Base-by-base conservation (phyloP, 768 basidiomycete species). In the Nidularia pulvinata region DNA sequence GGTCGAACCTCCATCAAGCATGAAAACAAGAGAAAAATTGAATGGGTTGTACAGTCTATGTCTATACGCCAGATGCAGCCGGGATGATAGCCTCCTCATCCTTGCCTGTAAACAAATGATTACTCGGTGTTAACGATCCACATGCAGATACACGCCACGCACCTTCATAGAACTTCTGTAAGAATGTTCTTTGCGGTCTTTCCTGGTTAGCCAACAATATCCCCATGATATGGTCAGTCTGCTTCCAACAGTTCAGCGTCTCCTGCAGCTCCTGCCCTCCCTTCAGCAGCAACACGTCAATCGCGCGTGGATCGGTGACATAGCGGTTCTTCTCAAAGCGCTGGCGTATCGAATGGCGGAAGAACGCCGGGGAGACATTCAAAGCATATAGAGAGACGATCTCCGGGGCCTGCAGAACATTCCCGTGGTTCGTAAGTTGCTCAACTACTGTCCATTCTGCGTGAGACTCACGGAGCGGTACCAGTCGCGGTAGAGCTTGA, bases 191-290 rank as follows among this genome's bases (percentile, higher is more conserved):
- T 50, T 79, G 72, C 1, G 77, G 71, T 51, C 65, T 58, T 32
- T 71, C 68, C 6, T 76, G 72, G 22, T 46, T 46, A 56, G 80
- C 68, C 54, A 92, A 69, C 48, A 93, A 66, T 34, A 90, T 81
- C 2, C 90, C 91, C 68, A 86, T 70, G 33, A 94, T 74, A 64
- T 94, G 91, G 56, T 92, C 89, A 43, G 77, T 81, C 75, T 91
- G 89, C 65, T 95, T 95, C 95, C 95, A 98, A 61, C 82, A 83
- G 66, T 98, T 98, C 79, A 97, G 78, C 50, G 89, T 88, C 78
- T 98, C 96, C 77, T 98, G 96, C 64, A 85, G 92, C 60, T 98
- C 94, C 73, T 86, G 89, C 57, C 85, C 77, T 50, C 83, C 79
- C 78, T 98, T 98, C 65, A 89, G 80, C 39, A 97, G 65, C 61